Percentiles rank a stretch among this genome's conserved stretches.
These are phyloP conservation scores for Penicillium robsamsonii DNA, from an alignment of 495 filamentous ascomycete species.

Conservation along the genomic window DNA sequence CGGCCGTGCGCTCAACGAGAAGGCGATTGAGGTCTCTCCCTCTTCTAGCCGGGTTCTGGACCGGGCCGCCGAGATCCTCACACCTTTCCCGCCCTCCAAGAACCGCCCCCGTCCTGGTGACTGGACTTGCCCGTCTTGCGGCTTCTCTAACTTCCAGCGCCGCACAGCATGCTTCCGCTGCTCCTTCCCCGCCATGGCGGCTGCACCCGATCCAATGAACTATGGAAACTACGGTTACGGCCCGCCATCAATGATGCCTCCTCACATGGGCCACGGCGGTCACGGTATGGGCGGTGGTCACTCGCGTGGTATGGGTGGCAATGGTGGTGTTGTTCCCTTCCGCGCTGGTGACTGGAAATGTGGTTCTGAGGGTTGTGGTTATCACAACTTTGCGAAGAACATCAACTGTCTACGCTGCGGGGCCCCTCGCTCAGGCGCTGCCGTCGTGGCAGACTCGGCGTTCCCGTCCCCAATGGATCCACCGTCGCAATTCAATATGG, in stretches of 20 bases:
- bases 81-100: slow-evolving; percentile 96
- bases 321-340: slow-evolving; percentile 90
- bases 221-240: slow-evolving; percentile 74
- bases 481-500: slow-evolving; percentile 73
- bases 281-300: slow-evolving; percentile 72
- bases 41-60: slow-evolving; percentile 95
- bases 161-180: slow-evolving; percentile 98
- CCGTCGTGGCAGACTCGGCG: slow-evolving; percentile 88
- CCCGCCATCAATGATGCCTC: slow-evolving; percentile 75
- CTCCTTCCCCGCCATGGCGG: slow-evolving; percentile 88
- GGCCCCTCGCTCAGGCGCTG: slow-evolving; percentile 87
- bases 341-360: slow-evolving; percentile 99
- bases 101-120: slow-evolving; percentile 95
- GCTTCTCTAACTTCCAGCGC: slow-evolving; percentile 87
- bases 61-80: slow-evolving; percentile 89
- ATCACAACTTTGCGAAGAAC: slow-evolving; percentile 99
- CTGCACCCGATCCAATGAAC: slow-evolving; percentile 70
- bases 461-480: slow-evolving; percentile 90
- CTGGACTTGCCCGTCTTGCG: slow-evolving; percentile 95
- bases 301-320: slow-evolving; percentile 67
- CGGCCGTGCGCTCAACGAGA: slow-evolving; percentile 93
- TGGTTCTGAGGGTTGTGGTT: slow-evolving; percentile 94
- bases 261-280: slow-evolving; percentile 77
- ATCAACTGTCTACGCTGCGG: slow-evolving; percentile 95
- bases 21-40: slow-evolving; percentile 96